Conservation (phyloP, 345 rosid genomes). For the Gossypium sturtianum region DNA sequence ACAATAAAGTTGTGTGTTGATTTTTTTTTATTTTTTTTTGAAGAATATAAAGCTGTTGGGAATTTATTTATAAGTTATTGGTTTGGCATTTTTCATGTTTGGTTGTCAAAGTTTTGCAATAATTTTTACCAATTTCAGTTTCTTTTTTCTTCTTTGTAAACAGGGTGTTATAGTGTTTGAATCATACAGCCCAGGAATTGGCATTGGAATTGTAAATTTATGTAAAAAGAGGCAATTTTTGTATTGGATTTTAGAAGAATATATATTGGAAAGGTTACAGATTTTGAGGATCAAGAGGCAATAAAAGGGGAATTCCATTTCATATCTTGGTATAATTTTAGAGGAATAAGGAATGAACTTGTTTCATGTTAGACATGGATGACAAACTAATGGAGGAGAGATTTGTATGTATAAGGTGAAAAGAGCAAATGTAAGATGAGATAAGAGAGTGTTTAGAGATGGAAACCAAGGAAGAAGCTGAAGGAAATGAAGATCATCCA, state of each 20-base stretch:
- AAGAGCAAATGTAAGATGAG: conserved; percentile 25
- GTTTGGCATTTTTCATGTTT: conserved; percentile 3
- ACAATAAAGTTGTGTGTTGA: conserved; percentile 1
- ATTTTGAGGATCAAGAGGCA: conserved; percentile 14
- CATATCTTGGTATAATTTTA: neutral
- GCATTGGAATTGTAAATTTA: conserved; percentile 16
- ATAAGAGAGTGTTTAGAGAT: conserved; percentile 23
- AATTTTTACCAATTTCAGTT: neutral
- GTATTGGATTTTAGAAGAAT: neutral
- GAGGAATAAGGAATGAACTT: neutral
- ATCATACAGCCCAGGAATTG: neutral
- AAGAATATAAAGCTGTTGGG: conserved; percentile 10
- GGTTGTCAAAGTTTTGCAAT: neutral
- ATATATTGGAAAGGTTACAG: conserved; percentile 1
- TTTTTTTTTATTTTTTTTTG: neutral
- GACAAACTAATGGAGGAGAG: conserved; percentile 15
- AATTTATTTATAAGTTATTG: conserved; percentile 6
- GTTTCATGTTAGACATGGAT: neutral
- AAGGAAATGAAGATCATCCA: conserved; percentile 34
- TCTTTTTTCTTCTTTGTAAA: neutral
- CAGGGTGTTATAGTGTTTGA: conserved; percentile 10
- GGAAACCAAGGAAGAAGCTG: conserved; percentile 46
- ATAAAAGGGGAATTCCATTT: conserved; percentile 7
- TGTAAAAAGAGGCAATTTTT: conserved; percentile 3
- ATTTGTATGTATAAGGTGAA: conserved; percentile 23